phyloP scores from a whole-genome alignment of 495 filamentous ascomycete genomes.

The Podospora conica region DNA sequence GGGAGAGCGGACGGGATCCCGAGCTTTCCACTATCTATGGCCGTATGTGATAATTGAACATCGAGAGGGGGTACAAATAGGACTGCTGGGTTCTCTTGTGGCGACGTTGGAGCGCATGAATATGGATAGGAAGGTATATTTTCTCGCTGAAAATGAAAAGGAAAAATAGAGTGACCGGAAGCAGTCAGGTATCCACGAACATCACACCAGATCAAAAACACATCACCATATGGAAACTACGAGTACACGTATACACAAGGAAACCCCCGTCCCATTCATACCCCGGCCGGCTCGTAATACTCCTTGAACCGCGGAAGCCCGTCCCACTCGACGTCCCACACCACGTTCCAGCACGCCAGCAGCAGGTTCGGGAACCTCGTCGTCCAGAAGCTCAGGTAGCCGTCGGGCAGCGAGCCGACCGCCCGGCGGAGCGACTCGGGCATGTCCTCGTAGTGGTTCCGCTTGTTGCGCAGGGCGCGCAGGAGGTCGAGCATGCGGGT shows the following conservation, averaged over 20 bases:
- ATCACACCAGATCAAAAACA: neutral
- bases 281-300: conserved; percentile 50
- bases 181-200: too few species aligned
- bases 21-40: too few species aligned
- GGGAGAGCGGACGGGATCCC: too few species aligned
- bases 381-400: conserved; percentile 85
- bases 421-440: conserved; percentile 68
- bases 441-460: conserved; percentile 90
- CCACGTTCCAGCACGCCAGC: conserved; percentile 69
- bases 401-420: conserved; percentile 75
- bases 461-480: conserved; percentile 90
- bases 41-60: too few species aligned
- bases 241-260: neutral
- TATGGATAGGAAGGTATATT: neutral
- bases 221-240: neutral
- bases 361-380: conserved; percentile 73
- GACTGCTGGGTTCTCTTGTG: too few species aligned
- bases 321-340: conserved; percentile 60
- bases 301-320: conserved; percentile 66
- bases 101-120: neutral
- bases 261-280: neutral
- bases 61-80: too few species aligned
- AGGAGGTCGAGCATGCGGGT: conserved; percentile 76
- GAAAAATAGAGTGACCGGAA: too few species aligned
- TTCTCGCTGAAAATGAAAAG: neutral